Conservation (phyloP, 352 stramenopile genomes). For the Pythium plurisporium region DNA sequence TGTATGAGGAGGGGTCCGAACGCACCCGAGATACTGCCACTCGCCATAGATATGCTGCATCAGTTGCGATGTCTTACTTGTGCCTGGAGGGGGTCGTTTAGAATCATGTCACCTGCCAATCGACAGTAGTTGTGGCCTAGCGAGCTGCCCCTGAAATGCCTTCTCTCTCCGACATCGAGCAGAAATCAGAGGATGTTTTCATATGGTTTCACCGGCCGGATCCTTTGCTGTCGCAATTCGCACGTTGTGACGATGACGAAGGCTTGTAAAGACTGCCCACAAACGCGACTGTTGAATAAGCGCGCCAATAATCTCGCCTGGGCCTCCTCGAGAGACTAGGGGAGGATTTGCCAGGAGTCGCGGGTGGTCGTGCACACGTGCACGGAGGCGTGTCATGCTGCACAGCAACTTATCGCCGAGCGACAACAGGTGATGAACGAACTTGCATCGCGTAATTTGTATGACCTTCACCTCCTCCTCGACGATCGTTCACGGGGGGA, state of each 20-base stretch:
- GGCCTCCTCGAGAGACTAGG: neutral
- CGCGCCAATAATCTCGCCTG: neutral
- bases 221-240: neutral
- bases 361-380: neutral
- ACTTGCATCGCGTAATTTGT: neutral
- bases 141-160: neutral
- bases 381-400: neutral
- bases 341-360: slow-evolving; percentile 14
- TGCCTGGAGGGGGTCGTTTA: neutral
- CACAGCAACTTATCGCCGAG: neutral
- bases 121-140: neutral
- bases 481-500: neutral
- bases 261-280: neutral
- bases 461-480: neutral
- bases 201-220: neutral
- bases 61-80: neutral
- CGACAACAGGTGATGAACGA: neutral
- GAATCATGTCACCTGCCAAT: neutral
- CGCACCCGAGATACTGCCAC: neutral
- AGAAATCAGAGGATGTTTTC: neutral
- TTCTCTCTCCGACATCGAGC: neutral
- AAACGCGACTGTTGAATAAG: neutral
- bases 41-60: too few species aligned
- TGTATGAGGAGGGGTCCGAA: neutral
- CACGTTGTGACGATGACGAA: neutral